Percentiles rank a stretch among this genome's conserved stretches.
phyloP scores from a whole-genome alignment of 495 filamentous ascomycete genomes.

The Talaromyces ruber region DNA sequence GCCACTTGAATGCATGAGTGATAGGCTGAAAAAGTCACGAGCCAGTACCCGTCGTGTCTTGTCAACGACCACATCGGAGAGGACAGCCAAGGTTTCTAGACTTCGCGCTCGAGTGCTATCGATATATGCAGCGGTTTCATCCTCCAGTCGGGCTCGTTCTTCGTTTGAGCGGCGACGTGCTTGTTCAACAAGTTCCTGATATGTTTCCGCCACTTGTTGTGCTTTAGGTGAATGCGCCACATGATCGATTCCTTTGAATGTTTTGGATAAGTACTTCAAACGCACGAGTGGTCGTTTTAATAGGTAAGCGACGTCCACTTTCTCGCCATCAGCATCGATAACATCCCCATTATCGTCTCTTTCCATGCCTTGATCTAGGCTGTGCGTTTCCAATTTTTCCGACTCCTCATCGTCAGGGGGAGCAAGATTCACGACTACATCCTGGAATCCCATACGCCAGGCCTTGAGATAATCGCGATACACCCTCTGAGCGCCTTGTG shows the following conservation, averaged over 20 bases:
- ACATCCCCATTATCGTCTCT: constrained; percentile 73
- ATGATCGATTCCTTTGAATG: constrained; percentile 60
- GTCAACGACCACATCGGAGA: constrained; percentile 63
- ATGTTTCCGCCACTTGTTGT: constrained; percentile 45
- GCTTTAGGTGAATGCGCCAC: constrained; percentile 50
- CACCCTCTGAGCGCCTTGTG: constrained; percentile 60
- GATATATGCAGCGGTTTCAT: constrained; percentile 78
- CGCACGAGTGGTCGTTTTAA: constrained; percentile 83
- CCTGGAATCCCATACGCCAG: constrained; percentile 93
- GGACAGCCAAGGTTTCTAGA: constrained; percentile 60
- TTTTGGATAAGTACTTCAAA: constrained; percentile 79
- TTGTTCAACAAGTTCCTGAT: constrained; percentile 64
- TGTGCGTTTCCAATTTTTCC: constrained; percentile 41
- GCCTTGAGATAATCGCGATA: constrained; percentile 84
- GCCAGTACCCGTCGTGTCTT: constrained; percentile 68
- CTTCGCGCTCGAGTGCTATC: constrained; percentile 74
- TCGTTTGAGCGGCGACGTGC: constrained; percentile 73
- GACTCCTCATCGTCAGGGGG: constrained; percentile 48
- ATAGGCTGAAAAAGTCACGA: constrained; percentile 80
- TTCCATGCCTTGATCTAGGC: constrained; percentile 59
- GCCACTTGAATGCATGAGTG: constrained; percentile 80
- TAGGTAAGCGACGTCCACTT: constrained; percentile 89
- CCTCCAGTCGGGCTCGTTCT: constrained; percentile 79
- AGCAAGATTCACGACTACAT: constrained; percentile 88
- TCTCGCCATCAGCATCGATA: constrained; percentile 69